These are phyloP conservation scores for Monosporascus sp. DNA, from an alignment of 2,329 filamentous ascomycete species.

Conservation along the genomic window DNA sequence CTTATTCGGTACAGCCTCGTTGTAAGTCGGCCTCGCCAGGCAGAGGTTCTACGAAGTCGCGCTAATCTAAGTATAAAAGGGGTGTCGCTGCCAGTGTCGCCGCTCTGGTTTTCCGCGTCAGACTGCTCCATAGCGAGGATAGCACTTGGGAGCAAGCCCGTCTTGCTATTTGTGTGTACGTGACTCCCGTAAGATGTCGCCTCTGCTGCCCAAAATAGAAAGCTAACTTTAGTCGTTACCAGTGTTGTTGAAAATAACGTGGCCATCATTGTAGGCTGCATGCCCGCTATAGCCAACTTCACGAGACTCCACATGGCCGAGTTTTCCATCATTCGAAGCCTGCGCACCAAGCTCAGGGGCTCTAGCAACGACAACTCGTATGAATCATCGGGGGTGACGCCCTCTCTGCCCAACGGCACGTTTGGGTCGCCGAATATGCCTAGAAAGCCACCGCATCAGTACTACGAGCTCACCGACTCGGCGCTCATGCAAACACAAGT, in stretches of 20 bases:
- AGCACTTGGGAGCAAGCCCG: slow-evolving; percentile 6
- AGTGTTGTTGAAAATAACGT: slow-evolving; percentile 14
- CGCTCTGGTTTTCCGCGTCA: slow-evolving; percentile 8
- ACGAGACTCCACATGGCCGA: background rate
- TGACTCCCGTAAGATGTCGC: background rate
- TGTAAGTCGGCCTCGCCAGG: slow-evolving; percentile 1
- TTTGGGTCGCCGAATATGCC: background rate
- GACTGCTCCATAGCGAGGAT: slow-evolving; percentile 2
- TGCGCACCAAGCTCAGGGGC: background rate
- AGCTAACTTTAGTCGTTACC: background rate
- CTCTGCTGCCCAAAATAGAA: background rate
- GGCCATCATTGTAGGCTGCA: slow-evolving; percentile 11
- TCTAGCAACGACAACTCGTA: background rate
- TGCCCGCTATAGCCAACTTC: slow-evolving; percentile 4
- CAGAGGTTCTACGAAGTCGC: background rate
- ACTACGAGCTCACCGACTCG: background rate
- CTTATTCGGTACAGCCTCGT: slow-evolving; percentile 10
- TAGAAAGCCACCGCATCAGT: background rate
- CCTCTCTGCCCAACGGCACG: background rate
- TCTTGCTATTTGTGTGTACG: slow-evolving; percentile 6
- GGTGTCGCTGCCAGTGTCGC: slow-evolving; percentile 3
- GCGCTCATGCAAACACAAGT: background rate
- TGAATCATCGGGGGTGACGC: background rate
- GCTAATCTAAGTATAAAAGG: slow-evolving; percentile 1
- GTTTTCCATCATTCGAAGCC: background rate